Conservation (phyloP, 345 rosid species). For the Euphorbia tirucalli region DNA sequence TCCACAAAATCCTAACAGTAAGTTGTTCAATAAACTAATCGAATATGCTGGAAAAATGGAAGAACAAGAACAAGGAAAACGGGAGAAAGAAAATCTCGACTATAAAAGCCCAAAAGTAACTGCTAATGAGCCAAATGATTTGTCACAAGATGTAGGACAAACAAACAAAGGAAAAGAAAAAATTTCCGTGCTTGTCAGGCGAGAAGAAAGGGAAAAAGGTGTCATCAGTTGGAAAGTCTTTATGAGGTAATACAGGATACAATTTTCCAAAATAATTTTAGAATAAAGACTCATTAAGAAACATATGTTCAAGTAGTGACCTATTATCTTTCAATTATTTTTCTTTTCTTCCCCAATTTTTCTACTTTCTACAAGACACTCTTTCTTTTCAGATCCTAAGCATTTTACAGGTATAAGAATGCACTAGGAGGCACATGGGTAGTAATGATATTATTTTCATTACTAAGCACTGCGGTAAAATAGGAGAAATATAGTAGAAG, state of each 20-base stretch:
- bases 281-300: too few relatives aligned
- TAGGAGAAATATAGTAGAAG: too few relatives aligned
- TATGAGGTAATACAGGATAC: conserved; percentile 71
- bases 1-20: too few relatives aligned
- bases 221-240: conserved; percentile 78
- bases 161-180: conserved; percentile 53
- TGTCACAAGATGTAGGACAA: conserved; percentile 35
- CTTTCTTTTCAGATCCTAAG: too few relatives aligned
- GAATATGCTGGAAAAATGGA: conserved; percentile 99
- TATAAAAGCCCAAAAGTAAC: conserved; percentile 34
- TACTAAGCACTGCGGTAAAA: too few relatives aligned
- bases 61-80: conserved; percentile 75
- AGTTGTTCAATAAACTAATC: conserved; percentile 81
- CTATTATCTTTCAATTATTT: too few relatives aligned
- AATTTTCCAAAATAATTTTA: too few relatives aligned
- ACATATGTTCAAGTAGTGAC: too few relatives aligned
- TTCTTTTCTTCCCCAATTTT: too few relatives aligned
- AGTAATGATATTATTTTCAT: conserved; percentile 70
- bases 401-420: conserved; percentile 73
- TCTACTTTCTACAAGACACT: too few relatives aligned
- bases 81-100: conserved; percentile 42
- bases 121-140: conserved; percentile 49
- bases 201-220: conserved; percentile 96
- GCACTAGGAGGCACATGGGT: conserved; percentile 96
- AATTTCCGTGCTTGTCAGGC: conserved; percentile 86